Conservation (phyloP, 495 filamentous ascomycete genomes). For the Annulohypoxylon maeteangense region DNA sequence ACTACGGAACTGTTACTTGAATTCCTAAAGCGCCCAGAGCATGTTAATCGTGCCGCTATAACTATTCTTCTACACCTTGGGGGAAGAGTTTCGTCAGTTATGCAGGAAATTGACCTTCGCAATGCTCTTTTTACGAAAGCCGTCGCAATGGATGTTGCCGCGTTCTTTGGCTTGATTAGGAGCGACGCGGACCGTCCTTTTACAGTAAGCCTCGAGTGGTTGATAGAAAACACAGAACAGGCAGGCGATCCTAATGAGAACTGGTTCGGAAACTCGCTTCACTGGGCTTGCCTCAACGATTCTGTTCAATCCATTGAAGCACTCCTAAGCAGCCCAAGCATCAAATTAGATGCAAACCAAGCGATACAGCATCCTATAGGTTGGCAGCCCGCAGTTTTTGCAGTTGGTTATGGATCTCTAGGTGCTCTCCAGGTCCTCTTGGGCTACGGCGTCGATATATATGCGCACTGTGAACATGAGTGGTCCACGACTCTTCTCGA, state of each 20-base stretch:
- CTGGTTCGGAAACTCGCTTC: conserved; percentile 27
- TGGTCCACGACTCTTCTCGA: conserved; percentile 10
- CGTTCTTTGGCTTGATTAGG: conserved; percentile 27
- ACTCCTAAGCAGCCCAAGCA: conserved; percentile 20
- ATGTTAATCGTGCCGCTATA: conserved; percentile 20
- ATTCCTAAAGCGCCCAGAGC: conserved; percentile 14
- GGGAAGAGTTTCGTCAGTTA: conserved; percentile 16
- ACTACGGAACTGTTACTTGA: conserved; percentile 15
- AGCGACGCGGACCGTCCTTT: not conserved
- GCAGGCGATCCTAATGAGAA: not conserved
- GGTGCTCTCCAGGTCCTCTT: conserved; percentile 28
- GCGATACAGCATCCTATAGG: not conserved
- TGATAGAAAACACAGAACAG: conserved; percentile 13
- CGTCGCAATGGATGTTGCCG: conserved; percentile 26
- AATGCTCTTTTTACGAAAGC: not conserved
- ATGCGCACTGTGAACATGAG: conserved; percentile 15
- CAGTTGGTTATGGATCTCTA: conserved; percentile 26
- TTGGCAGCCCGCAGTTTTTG: conserved; percentile 16
- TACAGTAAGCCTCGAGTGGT: conserved; percentile 23
- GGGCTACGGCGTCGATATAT: conserved; percentile 24
- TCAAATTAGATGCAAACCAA: conserved; percentile 14
- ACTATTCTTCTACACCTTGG: conserved; percentile 22
- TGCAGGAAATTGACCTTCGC: not conserved
- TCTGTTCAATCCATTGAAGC: conserved; percentile 27
- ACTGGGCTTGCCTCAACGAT: conserved; percentile 31